Evolutionary conservation across 768 basidiomycete genomes (phyloP).

Genomic region (Russula abietina): DNA sequence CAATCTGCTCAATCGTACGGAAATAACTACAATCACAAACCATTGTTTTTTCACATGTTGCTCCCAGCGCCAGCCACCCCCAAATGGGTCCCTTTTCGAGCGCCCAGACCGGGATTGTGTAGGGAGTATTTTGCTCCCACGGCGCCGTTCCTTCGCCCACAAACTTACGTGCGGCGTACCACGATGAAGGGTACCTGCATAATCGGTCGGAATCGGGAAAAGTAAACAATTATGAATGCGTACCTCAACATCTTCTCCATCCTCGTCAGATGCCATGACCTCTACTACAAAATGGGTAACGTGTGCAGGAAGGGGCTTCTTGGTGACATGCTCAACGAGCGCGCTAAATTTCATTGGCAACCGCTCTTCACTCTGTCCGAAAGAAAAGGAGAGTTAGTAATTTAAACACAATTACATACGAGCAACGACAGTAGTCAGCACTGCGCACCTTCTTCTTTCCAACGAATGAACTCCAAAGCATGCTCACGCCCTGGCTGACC

Average conservation of each 20-base stretch:
- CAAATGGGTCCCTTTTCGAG: too few species aligned
- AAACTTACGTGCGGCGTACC: slow-evolving; percentile 47
- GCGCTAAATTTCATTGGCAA: slow-evolving; percentile 85
- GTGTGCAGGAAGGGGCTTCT: slow-evolving; percentile 84
- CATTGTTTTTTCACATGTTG: slow-evolving; percentile 1
- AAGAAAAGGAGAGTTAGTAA: background rate
- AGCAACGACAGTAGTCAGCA: background rate
- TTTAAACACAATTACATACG: background rate
- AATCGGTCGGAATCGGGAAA: slow-evolving; percentile 6
- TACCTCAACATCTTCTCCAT: slow-evolving; percentile 94
- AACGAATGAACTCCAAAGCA: slow-evolving; percentile 95
- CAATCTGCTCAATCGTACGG: background rate
- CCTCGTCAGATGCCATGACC: slow-evolving; percentile 89
- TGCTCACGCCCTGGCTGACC: slow-evolving; percentile 96
- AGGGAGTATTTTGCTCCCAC: too few species aligned
- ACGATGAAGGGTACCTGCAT: slow-evolving; percentile 77
- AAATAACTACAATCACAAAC: slow-evolving; percentile 13
- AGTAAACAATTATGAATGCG: slow-evolving; percentile 20
- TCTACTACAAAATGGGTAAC: slow-evolving; percentile 84
- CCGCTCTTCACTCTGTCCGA: slow-evolving; percentile 74
- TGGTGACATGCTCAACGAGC: slow-evolving; percentile 89
- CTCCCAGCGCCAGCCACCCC: too few species aligned
- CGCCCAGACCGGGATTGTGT: too few species aligned
- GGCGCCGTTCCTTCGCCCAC: slow-evolving; percentile 21
- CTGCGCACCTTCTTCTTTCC: slow-evolving; percentile 82